Conservation (phyloP, 345 rosid species). For the Turnera subulata region DNA sequence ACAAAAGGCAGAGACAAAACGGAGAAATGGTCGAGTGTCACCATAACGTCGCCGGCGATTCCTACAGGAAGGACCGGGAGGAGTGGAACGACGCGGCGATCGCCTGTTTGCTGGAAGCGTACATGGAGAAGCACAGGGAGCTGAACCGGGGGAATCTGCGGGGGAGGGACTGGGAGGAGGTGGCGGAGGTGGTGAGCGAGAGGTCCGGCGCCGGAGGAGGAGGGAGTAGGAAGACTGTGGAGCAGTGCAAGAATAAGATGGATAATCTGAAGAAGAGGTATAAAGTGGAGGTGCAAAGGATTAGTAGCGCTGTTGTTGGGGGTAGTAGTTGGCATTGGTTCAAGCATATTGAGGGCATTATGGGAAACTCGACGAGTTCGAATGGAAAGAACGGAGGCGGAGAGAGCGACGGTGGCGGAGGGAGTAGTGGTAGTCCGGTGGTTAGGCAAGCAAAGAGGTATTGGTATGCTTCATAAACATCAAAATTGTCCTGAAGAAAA, state of each 20-base stretch:
- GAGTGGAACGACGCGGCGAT: slow-evolving; percentile 94
- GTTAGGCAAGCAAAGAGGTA: slow-evolving; percentile 26
- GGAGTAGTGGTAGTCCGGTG: slow-evolving; percentile 3
- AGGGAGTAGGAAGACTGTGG: slow-evolving; percentile 58
- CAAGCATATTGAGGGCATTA: slow-evolving; percentile 72
- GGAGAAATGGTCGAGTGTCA: not conserved
- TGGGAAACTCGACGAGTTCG: slow-evolving; percentile 41
- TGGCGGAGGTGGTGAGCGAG: slow-evolving; percentile 72
- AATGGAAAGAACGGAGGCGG: not conserved
- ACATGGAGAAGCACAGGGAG: slow-evolving; percentile 71
- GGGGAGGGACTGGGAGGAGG: slow-evolving; percentile 97
- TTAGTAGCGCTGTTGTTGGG: slow-evolving; percentile 38
- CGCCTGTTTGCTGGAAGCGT: slow-evolving; percentile 70
- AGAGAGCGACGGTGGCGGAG: slow-evolving; percentile 7
- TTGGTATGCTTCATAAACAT: no score
- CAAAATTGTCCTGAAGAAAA: no score
- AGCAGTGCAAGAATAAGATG: slow-evolving; percentile 85
- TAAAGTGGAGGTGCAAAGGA: slow-evolving; percentile 76
- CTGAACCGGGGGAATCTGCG: slow-evolving; percentile 78
- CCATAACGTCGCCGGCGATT: slow-evolving; percentile 10
- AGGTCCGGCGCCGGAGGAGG: slow-evolving; percentile 39
- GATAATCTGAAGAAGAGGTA: slow-evolving; percentile 89
- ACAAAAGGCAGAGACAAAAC: slow-evolving; percentile 16
- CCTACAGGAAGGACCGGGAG: slow-evolving; percentile 84
- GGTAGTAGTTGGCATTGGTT: slow-evolving; percentile 91